Evolutionary conservation across 1,284 basidiomycete genomes (phyloP).

Genomic region (Irpex rosettiformis): DNA sequence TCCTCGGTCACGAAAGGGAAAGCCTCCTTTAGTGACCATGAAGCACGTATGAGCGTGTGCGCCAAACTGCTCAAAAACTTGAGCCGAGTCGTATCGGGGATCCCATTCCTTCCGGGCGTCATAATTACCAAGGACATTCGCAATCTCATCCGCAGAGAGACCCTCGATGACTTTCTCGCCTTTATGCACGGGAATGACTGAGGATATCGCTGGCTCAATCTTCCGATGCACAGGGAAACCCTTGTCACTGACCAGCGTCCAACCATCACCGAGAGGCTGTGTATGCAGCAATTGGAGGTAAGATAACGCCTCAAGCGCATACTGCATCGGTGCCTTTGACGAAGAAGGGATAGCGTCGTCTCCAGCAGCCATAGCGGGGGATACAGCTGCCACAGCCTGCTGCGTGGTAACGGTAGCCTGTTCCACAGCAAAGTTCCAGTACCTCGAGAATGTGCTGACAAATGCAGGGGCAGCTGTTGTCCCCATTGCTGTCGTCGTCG

Average conservation of each 20-base stretch:
- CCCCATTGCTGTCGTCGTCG: slow-evolving; percentile 5
- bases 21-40: slow-evolving; percentile 69
- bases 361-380: slow-evolving; percentile 45
- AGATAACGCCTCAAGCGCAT: slow-evolving; percentile 74
- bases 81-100: slow-evolving; percentile 71
- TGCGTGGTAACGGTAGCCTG: slow-evolving; percentile 69
- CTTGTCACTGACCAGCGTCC: slow-evolving; percentile 82
- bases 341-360: slow-evolving; percentile 43
- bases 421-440: slow-evolving; percentile 74
- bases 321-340: slow-evolving; percentile 68
- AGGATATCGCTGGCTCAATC: slow-evolving; percentile 74
- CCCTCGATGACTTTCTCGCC: slow-evolving; percentile 94
- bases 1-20: slow-evolving; percentile 90
- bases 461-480: slow-evolving; percentile 55
- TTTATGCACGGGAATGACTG: slow-evolving; percentile 81
- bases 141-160: slow-evolving; percentile 90
- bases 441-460: slow-evolving; percentile 66
- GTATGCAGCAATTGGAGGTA: slow-evolving; percentile 77
- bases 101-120: slow-evolving; percentile 84
- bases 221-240: slow-evolving; percentile 79
- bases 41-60: slow-evolving; percentile 72
- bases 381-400: slow-evolving; percentile 68
- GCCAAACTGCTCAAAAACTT: slow-evolving; percentile 79
- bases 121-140: slow-evolving; percentile 66
- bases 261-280: slow-evolving; percentile 64